phyloP scores from a whole-genome alignment of 352 stramenopile genomes.

The Globisporangium cystogenes region DNA sequence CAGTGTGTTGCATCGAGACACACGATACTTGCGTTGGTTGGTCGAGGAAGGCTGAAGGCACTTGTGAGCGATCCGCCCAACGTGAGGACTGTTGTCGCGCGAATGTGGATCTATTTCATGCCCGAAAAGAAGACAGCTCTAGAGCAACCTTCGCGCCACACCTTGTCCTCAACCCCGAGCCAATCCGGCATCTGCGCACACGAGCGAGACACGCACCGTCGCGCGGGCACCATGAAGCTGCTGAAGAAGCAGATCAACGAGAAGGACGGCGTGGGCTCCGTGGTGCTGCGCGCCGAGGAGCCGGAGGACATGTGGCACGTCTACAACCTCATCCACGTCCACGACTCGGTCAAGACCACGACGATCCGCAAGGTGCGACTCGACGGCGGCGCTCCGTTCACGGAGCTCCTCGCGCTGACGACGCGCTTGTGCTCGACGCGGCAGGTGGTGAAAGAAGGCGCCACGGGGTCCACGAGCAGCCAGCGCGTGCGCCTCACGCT shows the following conservation, averaged over 20 bases:
- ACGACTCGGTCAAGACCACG: constrained; percentile 94
- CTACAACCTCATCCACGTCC: constrained; percentile 96
- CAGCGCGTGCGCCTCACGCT: constrained; percentile 94
- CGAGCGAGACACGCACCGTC: no score
- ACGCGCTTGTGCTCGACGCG: neutral
- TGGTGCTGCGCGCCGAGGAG: constrained; percentile 93
- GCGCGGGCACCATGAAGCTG: constrained; percentile 73
- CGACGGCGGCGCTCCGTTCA: no score
- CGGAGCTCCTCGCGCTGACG: neutral
- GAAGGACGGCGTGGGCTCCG: constrained; percentile 92
- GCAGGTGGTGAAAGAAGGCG: constrained; percentile 92
- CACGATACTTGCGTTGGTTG: no score
- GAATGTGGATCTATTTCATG: no score
- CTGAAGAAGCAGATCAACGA: constrained; percentile 90
- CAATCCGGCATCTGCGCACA: no score
- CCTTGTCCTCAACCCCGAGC: no score
- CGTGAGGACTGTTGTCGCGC: no score
- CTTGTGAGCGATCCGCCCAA: no score
- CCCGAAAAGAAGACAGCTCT: no score
- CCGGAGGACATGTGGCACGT: constrained; percentile 98
- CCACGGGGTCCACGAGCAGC: constrained; percentile 93
- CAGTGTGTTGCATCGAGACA: no score
- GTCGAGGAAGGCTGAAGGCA: no score
- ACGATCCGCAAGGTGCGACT: constrained; percentile 96
- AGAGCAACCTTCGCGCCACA: neutral